A percentile compares a stretch with the other conserved stretches of the same genome.
Conservation (phyloP, 495 filamentous ascomycete species). For the Talaromyces stipitatus region DNA sequence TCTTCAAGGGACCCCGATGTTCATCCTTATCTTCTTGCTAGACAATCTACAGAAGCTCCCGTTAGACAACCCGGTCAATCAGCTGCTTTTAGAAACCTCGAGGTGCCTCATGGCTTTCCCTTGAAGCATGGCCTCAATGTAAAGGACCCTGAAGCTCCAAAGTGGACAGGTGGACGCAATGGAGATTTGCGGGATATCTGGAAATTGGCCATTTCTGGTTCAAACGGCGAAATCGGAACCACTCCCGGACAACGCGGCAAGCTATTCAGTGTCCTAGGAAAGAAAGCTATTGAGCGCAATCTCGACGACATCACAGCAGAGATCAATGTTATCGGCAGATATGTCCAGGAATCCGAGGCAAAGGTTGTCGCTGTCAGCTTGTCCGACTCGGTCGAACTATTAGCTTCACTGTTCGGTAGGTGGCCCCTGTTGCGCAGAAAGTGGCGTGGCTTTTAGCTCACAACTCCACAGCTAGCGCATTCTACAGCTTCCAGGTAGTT, state of each 20-base stretch:
- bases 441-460: constrained; percentile 10
- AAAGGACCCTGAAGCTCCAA: constrained; percentile 70
- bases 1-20: constrained; percentile 70
- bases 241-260: constrained; percentile 58
- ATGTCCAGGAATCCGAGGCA: constrained; percentile 59
- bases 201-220: constrained; percentile 63
- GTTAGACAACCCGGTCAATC: constrained; percentile 81
- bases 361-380: constrained; percentile 83
- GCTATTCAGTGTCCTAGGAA: constrained; percentile 75
- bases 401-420: constrained; percentile 63
- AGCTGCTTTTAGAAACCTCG: constrained; percentile 69
- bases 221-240: constrained; percentile 48
- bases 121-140: constrained; percentile 78
- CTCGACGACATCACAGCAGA: constrained; percentile 69
- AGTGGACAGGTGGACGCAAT: constrained; percentile 73
- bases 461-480: constrained; percentile 52
- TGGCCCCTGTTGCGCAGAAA: background rate
- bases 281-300: constrained; percentile 59
- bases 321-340: constrained; percentile 78
- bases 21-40: constrained; percentile 81
- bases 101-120: constrained; percentile 77
- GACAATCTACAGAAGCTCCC: constrained; percentile 68
- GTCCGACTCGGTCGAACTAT: constrained; percentile 85
- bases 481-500: constrained; percentile 73
- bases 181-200: constrained; percentile 93